These are phyloP conservation scores for Podaxis sp. DNA, from an alignment of 768 basidiomycete species.

Conservation along the genomic window DNA sequence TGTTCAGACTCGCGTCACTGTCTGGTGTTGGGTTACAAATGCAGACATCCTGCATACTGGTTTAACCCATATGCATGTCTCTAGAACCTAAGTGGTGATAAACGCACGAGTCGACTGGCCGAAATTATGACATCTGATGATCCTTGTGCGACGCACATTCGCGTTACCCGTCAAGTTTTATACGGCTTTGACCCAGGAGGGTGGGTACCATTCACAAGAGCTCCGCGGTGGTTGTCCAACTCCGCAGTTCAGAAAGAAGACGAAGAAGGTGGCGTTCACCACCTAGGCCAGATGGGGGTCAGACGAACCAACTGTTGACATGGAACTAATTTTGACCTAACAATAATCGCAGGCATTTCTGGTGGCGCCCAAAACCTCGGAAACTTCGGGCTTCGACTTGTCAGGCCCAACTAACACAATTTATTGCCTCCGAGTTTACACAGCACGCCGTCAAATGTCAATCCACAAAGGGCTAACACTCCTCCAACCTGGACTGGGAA, in stretches of 20 bases:
- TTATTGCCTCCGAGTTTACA: background rate
- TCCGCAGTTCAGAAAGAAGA: background rate
- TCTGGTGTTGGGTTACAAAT: background rate
- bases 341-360: background rate
- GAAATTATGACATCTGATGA: slow-evolving; percentile 3
- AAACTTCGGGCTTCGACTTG: background rate
- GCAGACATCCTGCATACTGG: background rate
- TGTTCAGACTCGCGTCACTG: background rate
- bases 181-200: background rate
- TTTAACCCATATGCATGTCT: background rate
- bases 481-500: background rate
- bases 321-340: background rate
- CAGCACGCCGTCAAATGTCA: background rate
- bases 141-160: background rate
- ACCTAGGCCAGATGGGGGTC: background rate
- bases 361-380: background rate
- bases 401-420: background rate
- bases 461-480: background rate
- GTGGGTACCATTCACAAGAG: background rate
- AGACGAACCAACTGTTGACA: background rate
- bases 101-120: background rate
- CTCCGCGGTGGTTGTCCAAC: background rate
- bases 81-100: background rate
- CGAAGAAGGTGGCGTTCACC: background rate
- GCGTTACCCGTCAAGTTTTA: background rate